phyloP scores from a whole-genome alignment of 139 green algal genomes.

The Chlamydomonas sp. region DNA sequence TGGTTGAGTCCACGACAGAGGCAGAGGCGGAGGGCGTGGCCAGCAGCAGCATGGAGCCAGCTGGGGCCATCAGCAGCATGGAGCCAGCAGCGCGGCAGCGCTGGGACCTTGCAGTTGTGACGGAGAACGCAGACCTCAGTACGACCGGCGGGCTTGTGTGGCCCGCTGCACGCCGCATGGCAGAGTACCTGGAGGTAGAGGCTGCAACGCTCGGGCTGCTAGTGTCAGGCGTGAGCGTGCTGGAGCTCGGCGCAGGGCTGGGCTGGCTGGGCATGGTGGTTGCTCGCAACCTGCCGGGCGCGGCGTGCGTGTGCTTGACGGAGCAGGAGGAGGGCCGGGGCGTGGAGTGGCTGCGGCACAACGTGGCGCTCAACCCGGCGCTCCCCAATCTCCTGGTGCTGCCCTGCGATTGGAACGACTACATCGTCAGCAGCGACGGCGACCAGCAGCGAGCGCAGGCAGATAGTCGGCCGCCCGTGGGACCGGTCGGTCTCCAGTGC shows the following conservation, averaged over 20 bases:
- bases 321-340: slow-evolving; percentile 37
- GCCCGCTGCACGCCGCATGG: slow-evolving; percentile 15
- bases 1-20: too few species aligned
- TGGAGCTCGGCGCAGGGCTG: slow-evolving; percentile 53
- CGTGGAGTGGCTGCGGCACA: slow-evolving; percentile 33
- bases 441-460: neutral
- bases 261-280: slow-evolving; percentile 45
- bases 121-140: slow-evolving; percentile 15
- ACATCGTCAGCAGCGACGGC: neutral
- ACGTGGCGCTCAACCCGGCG: slow-evolving; percentile 23
- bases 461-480: neutral
- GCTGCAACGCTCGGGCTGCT: neutral
- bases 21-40: too few species aligned
- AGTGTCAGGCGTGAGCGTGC: slow-evolving; percentile 15
- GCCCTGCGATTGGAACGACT: slow-evolving; percentile 21
- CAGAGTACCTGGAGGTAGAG: slow-evolving; percentile 15
- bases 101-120: slow-evolving; percentile 9
- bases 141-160: slow-evolving; percentile 22
- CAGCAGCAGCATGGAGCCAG: too few species aligned
- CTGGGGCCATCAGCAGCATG: too few species aligned
- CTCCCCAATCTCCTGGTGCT: neutral
- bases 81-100: neutral
- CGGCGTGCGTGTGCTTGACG: slow-evolving; percentile 29
- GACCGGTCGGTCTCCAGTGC: neutral
- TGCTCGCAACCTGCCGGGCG: slow-evolving; percentile 39